These are phyloP conservation scores for Hyphochytrium catenoides DNA, from an alignment of 352 stramenopile species.

Conservation along the genomic window DNA sequence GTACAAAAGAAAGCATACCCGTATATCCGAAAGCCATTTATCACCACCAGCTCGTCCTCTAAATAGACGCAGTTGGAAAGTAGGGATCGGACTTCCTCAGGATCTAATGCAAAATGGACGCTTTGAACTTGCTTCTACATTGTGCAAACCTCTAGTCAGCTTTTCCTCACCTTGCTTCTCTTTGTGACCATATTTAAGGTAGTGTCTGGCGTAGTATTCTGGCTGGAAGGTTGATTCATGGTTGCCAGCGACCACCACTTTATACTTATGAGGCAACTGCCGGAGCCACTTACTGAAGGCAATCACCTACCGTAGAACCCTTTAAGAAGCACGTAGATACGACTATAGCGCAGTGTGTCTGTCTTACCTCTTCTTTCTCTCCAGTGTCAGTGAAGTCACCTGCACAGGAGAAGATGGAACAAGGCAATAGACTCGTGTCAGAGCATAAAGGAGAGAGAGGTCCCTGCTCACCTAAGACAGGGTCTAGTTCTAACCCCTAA, in stretches of 20 bases:
- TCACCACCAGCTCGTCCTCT: conserved; percentile 34
- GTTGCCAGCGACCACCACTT: conserved; percentile 11
- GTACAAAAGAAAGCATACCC: conserved; percentile 17
- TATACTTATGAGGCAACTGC: conserved; percentile 18
- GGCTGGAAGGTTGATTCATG: conserved; percentile 25
- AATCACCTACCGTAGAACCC: too few species aligned
- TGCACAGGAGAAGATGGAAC: conserved; percentile 13
- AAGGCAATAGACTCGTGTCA: too few species aligned
- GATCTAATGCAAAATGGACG: conserved; percentile 12
- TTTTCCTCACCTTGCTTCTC: conserved; percentile 20
- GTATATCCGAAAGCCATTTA: conserved; percentile 45
- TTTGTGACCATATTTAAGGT: conserved; percentile 35
- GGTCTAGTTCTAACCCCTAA: too few species aligned
- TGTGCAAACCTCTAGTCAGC: too few species aligned
- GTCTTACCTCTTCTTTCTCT: conserved; percentile 29
- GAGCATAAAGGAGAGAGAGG: too few species aligned
- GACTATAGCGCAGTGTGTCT: too few species aligned
- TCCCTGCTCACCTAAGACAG: too few species aligned
- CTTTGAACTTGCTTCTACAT: not conserved
- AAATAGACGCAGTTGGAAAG: conserved; percentile 47
- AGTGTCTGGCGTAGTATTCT: conserved; percentile 31
- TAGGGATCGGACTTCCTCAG: conserved; percentile 29
- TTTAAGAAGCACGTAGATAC: too few species aligned
- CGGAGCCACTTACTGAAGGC: conserved; percentile 51
- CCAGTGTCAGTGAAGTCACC: conserved; percentile 63